Evolutionary conservation across 768 basidiomycete species (phyloP).

Genomic region (Inosperma sp.): DNA sequence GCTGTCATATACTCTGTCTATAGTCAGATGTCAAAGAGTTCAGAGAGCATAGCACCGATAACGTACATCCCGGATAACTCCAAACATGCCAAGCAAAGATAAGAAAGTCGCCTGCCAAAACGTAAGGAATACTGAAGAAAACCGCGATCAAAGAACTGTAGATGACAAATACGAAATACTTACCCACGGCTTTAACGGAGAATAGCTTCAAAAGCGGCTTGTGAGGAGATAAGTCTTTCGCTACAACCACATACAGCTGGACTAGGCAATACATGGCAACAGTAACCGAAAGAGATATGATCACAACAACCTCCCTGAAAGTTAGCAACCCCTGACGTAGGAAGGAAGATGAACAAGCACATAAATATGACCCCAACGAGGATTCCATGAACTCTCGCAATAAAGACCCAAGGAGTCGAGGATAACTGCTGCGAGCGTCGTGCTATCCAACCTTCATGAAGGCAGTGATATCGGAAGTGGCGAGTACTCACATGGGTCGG

Average conservation of each 20-base stretch:
- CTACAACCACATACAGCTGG: constrained; percentile 61
- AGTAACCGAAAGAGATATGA: constrained; percentile 68
- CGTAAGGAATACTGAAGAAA: constrained; percentile 54
- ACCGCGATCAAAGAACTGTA: neutral
- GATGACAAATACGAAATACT: constrained; percentile 17
- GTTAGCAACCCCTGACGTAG: neutral
- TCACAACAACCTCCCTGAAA: constrained; percentile 43
- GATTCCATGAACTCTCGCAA: constrained; percentile 67
- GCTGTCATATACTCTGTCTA: constrained; percentile 69
- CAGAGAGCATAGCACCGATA: neutral
- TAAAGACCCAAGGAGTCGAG: constrained; percentile 63
- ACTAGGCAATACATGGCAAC: constrained; percentile 76
- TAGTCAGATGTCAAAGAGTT: neutral
- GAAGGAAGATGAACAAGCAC: constrained; percentile 30
- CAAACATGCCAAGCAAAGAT: constrained; percentile 50
- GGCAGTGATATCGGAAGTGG: neutral
- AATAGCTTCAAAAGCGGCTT: constrained; percentile 65
- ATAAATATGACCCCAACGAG: constrained; percentile 65
- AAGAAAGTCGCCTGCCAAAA: constrained; percentile 73
- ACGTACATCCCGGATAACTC: constrained; percentile 59
- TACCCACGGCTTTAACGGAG: constrained; percentile 69
- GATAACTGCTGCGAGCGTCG: constrained; percentile 58
- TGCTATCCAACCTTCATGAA: constrained; percentile 27
- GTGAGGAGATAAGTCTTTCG: constrained; percentile 49
- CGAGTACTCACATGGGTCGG: constrained; percentile 45